A percentile compares a stretch with the other conserved stretches of the same genome.
Conservation (phyloP, 768 basidiomycete genomes). For the Infundibulicybe gibba region DNA sequence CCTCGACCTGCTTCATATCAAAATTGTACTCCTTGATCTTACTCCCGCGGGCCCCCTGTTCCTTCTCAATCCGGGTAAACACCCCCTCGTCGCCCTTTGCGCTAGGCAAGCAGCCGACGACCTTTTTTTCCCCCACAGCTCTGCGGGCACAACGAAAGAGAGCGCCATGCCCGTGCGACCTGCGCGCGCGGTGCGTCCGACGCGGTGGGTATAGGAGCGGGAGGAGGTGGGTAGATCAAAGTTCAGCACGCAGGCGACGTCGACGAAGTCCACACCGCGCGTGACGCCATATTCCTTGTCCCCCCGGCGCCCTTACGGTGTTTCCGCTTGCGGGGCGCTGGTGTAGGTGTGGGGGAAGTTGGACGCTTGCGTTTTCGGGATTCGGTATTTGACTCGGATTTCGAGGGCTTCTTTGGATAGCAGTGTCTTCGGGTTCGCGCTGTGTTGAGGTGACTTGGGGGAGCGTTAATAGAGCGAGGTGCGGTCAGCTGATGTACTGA, state of each 20-base stretch:
- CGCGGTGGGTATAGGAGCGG: conserved; percentile 89
- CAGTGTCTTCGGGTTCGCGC: conserved; percentile 28
- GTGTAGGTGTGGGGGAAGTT: conserved; percentile 30
- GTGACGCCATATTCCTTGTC: conserved; percentile 92
- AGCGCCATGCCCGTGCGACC: conserved; percentile 90
- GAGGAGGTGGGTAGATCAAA: conserved; percentile 93
- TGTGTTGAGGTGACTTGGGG: conserved; percentile 53
- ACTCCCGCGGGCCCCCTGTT: conserved; percentile 59
- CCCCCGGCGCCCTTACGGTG: conserved; percentile 30
- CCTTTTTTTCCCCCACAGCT: conserved; percentile 74
- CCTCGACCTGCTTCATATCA: conserved; percentile 94
- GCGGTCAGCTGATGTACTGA: conserved; percentile 11
- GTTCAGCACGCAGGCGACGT: conserved; percentile 96
- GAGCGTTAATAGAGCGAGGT: not conserved
- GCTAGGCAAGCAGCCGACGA: conserved; percentile 64
- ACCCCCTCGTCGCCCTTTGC: conserved; percentile 74
- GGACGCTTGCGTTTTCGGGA: conserved; percentile 57
- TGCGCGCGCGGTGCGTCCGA: conserved; percentile 95
- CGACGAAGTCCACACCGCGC: conserved; percentile 94
- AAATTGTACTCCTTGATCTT: conserved; percentile 88
- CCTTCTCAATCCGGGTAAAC: conserved; percentile 72
- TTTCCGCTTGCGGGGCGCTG: conserved; percentile 49
- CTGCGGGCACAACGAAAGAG: conserved; percentile 76
- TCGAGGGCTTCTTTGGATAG: conserved; percentile 13
- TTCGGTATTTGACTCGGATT: conserved; percentile 11